Conservation (phyloP, 495 filamentous ascomycete genomes). For the Parathielavia appendiculata region DNA sequence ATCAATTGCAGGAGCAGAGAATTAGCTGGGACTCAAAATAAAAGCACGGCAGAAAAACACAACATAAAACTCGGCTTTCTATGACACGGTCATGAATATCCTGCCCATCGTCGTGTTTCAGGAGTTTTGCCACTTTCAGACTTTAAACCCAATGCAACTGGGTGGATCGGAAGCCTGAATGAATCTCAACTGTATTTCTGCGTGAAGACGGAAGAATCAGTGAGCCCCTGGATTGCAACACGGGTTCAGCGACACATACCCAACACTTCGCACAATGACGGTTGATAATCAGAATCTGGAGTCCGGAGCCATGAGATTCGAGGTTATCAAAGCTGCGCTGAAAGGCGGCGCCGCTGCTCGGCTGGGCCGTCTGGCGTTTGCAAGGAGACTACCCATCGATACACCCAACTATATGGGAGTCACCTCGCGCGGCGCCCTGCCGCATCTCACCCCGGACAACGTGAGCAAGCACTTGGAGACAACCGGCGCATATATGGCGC, state of each 20-base stretch:
- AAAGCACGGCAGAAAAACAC: no score
- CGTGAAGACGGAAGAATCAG: neutral
- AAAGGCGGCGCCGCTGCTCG: conserved; percentile 39
- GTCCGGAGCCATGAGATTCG: conserved; percentile 35
- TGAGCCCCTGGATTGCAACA: neutral
- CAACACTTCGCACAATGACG: conserved; percentile 17
- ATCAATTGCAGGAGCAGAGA: no score
- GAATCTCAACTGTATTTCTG: no score
- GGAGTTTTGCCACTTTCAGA: no score
- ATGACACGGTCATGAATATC: no score
- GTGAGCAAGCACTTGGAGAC: conserved; percentile 59
- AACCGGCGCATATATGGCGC: conserved; percentile 66
- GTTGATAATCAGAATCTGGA: conserved; percentile 13
- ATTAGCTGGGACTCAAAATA: no score
- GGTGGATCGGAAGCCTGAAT: no score
- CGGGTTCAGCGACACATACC: neutral
- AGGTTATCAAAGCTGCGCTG: conserved; percentile 35
- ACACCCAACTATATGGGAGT: conserved; percentile 79
- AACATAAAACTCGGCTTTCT: no score
- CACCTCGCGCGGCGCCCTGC: conserved; percentile 75
- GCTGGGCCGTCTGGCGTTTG: conserved; percentile 58
- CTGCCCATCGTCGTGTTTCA: no score
- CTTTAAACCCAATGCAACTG: no score
- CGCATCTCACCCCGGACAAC: conserved; percentile 86
- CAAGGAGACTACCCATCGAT: conserved; percentile 55